phyloP scores from a whole-genome alignment of 1,139 yeast genomes.

The Protomyces arabidopsidicola region DNA sequence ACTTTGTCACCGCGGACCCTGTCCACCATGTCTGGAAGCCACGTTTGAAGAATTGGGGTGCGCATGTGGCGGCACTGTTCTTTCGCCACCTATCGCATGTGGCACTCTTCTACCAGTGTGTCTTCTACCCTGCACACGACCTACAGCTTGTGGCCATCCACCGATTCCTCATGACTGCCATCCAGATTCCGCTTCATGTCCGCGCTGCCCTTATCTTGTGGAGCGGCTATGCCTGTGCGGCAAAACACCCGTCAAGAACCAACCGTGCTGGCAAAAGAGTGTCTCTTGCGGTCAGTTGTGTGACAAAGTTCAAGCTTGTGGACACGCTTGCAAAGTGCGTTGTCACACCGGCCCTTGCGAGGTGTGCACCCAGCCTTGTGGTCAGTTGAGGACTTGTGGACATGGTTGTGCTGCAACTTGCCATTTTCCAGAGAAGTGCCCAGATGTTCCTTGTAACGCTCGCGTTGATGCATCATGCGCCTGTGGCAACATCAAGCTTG shows the following conservation, averaged over 20 bases:
- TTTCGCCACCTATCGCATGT: conserved; percentile 85
- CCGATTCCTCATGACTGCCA: conserved; percentile 75
- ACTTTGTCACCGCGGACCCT: conserved; percentile 77
- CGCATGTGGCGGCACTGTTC: conserved; percentile 74
- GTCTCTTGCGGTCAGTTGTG: conserved; percentile 74
- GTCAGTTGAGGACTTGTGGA: conserved; percentile 55
- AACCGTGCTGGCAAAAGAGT: conserved; percentile 62
- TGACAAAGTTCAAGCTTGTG: conserved; percentile 54
- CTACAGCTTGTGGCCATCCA: conserved; percentile 67
- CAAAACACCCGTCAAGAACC: conserved; percentile 53
- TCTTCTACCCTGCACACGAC: conserved; percentile 60
- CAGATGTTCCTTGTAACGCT: conserved; percentile 48
- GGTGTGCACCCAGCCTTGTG: conserved; percentile 57
- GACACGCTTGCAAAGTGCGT: conserved; percentile 62
- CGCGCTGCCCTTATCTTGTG: conserved; percentile 69
- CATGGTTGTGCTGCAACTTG: conserved; percentile 62
- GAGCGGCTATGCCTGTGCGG: conserved; percentile 71
- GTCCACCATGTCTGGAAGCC: conserved; percentile 80
- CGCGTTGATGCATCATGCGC: conserved; percentile 52
- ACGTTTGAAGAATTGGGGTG: conserved; percentile 76
- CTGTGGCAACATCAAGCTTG: conserved; percentile 56
- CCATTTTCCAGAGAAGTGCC: conserved; percentile 56
- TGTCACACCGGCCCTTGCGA: conserved; percentile 48
- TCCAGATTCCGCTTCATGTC: conserved; percentile 57
- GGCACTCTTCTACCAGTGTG: conserved; percentile 71